Conservation (phyloP, 2,329 filamentous ascomycete genomes). For the Aspergillus sp. region DNA sequence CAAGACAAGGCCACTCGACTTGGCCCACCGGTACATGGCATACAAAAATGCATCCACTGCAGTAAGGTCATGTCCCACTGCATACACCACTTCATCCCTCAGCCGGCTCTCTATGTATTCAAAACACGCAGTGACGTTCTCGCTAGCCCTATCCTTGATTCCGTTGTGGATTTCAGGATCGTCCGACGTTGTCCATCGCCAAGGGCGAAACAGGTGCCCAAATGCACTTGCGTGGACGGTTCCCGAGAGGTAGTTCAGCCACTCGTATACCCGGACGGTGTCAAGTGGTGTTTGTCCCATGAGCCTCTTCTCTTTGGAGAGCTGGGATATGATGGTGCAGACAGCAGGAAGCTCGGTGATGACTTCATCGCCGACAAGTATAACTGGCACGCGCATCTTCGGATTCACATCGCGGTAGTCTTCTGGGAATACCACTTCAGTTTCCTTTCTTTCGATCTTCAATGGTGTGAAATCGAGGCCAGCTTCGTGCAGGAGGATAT, state of each 20-base stretch:
- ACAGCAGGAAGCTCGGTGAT: conserved; percentile 39
- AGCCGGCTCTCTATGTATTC: background rate
- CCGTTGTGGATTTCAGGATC: conserved; percentile 12
- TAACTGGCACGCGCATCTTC: conserved; percentile 32
- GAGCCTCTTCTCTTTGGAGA: conserved; percentile 28
- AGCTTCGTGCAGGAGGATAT: conserved; percentile 32
- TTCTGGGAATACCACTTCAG: conserved; percentile 8
- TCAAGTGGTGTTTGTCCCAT: conserved; percentile 31
- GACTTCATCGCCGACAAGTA: conserved; percentile 26
- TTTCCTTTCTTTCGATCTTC: background rate
- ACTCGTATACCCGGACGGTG: conserved; percentile 33
- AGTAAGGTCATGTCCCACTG: conserved; percentile 30
- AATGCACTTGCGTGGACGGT: conserved; percentile 32
- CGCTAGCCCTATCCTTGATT: background rate
- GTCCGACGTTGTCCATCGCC: conserved; percentile 22
- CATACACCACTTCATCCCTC: conserved; percentile 4
- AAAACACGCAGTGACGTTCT: background rate
- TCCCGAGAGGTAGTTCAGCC: conserved; percentile 37
- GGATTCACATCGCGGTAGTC: conserved; percentile 31
- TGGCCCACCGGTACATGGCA: conserved; percentile 35
- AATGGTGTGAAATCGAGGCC: conserved; percentile 21
- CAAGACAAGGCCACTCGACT: background rate
- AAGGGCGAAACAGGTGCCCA: conserved; percentile 25
- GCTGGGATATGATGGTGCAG: conserved; percentile 30
- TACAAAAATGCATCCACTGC: conserved; percentile 37